phyloP scores from a whole-genome alignment of 768 basidiomycete species.

The Hemileccinum impolitum region DNA sequence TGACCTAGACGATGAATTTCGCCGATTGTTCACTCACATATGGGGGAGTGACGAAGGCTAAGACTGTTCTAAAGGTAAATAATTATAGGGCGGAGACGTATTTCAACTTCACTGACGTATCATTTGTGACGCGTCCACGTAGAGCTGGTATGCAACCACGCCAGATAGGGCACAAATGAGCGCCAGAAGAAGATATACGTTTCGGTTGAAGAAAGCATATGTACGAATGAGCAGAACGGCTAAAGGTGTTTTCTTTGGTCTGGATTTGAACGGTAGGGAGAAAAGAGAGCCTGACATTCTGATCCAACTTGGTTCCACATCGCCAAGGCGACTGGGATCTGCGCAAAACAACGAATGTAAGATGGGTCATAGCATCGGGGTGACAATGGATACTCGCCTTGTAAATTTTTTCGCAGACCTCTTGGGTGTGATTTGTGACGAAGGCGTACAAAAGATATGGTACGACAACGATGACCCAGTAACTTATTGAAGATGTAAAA shows the following conservation, averaged over 20 bases:
- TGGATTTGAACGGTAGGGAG: neutral
- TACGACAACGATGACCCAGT: slow-evolving; percentile 80
- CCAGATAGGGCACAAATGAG: slow-evolving; percentile 66
- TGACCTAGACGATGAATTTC: neutral
- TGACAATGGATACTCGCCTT: slow-evolving; percentile 40
- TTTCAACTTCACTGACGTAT: slow-evolving; percentile 44
- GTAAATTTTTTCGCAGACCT: slow-evolving; percentile 67
- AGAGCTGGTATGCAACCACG: slow-evolving; percentile 78
- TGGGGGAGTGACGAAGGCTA: slow-evolving; percentile 63
- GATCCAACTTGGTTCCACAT: slow-evolving; percentile 89
- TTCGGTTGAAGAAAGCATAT: slow-evolving; percentile 83
- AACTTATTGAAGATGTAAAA: slow-evolving; percentile 39
- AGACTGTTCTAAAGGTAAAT: slow-evolving; percentile 38
- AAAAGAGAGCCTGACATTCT: slow-evolving; percentile 49
- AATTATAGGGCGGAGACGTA: neutral
- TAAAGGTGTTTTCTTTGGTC: slow-evolving; percentile 25
- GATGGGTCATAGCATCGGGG: neutral
- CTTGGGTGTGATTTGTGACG: slow-evolving; percentile 61
- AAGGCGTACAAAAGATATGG: slow-evolving; percentile 79
- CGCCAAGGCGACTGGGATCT: slow-evolving; percentile 79
- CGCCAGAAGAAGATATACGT: slow-evolving; percentile 59
- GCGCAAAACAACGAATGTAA: neutral
- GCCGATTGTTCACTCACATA: slow-evolving; percentile 39
- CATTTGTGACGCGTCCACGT: slow-evolving; percentile 78
- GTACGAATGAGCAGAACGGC: slow-evolving; percentile 80